Conservation (phyloP, 176 grass and related monocot genomes). For the Aegilops speltoides region DNA sequence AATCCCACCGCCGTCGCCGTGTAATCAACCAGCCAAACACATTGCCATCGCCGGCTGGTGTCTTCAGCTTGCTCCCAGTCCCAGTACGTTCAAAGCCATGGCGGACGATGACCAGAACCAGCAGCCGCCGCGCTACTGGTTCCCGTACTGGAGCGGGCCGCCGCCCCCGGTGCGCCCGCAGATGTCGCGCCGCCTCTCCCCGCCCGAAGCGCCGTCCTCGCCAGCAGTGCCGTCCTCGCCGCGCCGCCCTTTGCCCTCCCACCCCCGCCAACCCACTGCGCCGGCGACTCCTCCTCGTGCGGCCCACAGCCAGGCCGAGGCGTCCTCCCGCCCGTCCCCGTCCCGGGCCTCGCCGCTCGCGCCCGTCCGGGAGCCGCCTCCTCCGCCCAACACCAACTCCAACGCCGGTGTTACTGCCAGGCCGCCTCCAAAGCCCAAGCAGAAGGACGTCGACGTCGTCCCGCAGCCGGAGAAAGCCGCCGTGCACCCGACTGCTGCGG, state of each 20-base stretch:
- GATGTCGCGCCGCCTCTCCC: constrained; percentile 9
- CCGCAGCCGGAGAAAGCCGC: not conserved
- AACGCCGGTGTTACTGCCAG: not conserved
- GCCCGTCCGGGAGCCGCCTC: constrained; percentile 16
- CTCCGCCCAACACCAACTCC: not conserved
- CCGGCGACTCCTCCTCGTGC: not conserved
- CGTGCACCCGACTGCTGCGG: not conserved
- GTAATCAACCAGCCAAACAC: no score
- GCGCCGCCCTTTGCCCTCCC: constrained; percentile 16
- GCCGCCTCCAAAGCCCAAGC: not conserved
- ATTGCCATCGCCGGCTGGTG: no score
- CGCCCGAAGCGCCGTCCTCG: not conserved
- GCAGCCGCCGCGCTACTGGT: constrained; percentile 31
- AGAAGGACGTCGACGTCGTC: not conserved
- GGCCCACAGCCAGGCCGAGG: no score
- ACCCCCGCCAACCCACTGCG: not conserved
- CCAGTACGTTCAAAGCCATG: constrained; percentile 1
- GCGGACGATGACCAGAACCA: constrained; percentile 37
- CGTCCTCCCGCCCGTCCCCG: constrained; percentile 5
- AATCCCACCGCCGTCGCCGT: no score
- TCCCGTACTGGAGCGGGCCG: constrained; percentile 27
- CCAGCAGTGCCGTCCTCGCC: constrained; percentile 5
- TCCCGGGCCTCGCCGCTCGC: not conserved
- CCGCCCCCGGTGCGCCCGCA: not conserved
- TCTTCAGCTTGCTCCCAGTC: no score